Evolutionary conservation across 306 rosid species (phyloP).

Genomic region (Lablab purpureus): DNA sequence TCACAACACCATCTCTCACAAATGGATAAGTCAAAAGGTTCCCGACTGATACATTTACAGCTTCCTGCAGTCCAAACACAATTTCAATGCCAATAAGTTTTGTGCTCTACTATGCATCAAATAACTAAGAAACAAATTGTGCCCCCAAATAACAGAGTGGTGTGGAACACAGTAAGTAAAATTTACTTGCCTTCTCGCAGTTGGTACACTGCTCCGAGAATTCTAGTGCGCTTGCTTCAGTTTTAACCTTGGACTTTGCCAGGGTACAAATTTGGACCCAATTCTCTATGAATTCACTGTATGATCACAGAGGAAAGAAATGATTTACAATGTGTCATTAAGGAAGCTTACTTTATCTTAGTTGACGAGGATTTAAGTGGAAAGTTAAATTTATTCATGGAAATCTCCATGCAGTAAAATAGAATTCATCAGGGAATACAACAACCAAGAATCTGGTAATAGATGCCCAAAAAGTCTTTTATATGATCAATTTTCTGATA

Average conservation of each 20-base stretch:
- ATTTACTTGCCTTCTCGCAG: constrained; percentile 73
- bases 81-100: background rate
- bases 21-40: constrained; percentile 82
- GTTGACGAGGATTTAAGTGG: background rate
- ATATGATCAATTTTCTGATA: background rate
- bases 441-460: constrained; percentile 10
- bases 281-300: constrained; percentile 80
- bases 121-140: background rate
- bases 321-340: background rate
- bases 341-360: background rate
- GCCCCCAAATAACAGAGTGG: background rate
- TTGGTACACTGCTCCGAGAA: constrained; percentile 73
- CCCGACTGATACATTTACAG: constrained; percentile 84
- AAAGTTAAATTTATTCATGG: background rate
- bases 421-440: background rate
- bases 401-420: background rate
- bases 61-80: constrained; percentile 61
- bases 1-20: constrained; percentile 70
- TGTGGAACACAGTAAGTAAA: background rate
- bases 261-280: constrained; percentile 81
- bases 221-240: constrained; percentile 41
- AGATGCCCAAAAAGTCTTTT: background rate
- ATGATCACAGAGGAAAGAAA: background rate
- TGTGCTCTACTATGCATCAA: too few species aligned
- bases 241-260: constrained; percentile 66